Evolutionary conservation across 768 basidiomycete genomes (phyloP).

Genomic region (Suillus variegatus): DNA sequence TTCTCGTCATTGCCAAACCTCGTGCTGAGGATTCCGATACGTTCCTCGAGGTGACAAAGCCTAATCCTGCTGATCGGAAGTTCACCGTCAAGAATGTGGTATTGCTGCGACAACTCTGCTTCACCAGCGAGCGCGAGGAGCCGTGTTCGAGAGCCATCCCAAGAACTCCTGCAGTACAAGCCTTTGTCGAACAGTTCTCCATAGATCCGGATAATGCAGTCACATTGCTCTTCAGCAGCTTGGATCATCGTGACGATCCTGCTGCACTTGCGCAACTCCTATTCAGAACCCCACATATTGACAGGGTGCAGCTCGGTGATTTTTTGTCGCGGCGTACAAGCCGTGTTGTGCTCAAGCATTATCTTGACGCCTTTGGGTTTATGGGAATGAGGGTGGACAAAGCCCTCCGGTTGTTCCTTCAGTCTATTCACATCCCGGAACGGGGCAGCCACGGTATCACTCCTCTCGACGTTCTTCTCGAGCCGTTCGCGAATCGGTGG

Average conservation of each 20-base stretch:
- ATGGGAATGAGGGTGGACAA: slow-evolving; percentile 81
- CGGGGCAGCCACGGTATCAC: slow-evolving; percentile 33
- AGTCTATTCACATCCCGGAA: slow-evolving; percentile 70
- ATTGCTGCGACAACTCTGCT: slow-evolving; percentile 66
- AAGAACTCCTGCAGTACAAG: slow-evolving; percentile 63
- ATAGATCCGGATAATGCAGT: slow-evolving; percentile 83
- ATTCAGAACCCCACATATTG: slow-evolving; percentile 83
- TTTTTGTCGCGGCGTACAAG: slow-evolving; percentile 78
- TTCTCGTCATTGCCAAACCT: slow-evolving; percentile 92
- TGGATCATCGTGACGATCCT: slow-evolving; percentile 64
- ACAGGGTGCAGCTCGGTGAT: slow-evolving; percentile 79
- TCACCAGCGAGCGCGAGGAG: slow-evolving; percentile 70
- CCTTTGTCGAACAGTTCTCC: slow-evolving; percentile 79
- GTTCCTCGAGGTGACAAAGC: slow-evolving; percentile 57
- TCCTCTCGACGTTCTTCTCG: slow-evolving; percentile 62
- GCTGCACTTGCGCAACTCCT: slow-evolving; percentile 71
- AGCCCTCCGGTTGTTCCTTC: slow-evolving; percentile 86
- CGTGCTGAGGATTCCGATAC: slow-evolving; percentile 68
- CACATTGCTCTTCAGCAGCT: slow-evolving; percentile 62
- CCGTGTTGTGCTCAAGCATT: slow-evolving; percentile 76
- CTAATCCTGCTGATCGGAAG: slow-evolving; percentile 63
- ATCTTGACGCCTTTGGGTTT: slow-evolving; percentile 87
- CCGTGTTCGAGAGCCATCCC: slow-evolving; percentile 46
- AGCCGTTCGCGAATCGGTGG: slow-evolving; percentile 87
- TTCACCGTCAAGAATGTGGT: slow-evolving; percentile 92